Evolutionary conservation across 1,284 basidiomycete species (phyloP), one percentile per base, ranked within the genome.

Genomic region (Grifola frondosa): DNA sequence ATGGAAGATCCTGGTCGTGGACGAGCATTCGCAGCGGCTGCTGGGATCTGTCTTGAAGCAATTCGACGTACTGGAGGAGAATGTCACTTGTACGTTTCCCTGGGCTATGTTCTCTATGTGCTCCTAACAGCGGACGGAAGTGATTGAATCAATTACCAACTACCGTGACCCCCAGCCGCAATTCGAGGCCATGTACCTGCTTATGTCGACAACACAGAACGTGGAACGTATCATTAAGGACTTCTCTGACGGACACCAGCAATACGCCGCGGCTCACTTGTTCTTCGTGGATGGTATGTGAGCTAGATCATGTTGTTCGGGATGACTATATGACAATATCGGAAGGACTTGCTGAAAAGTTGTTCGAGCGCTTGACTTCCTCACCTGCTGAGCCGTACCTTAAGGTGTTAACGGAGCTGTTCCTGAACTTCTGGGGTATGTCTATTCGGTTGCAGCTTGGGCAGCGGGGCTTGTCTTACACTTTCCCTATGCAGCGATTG

Each of bases 1-100:
- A 77, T 99, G 96, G 96, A 99, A 99, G 79, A 88, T 96, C 58
- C 80, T 99, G 37, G 91, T 99, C 48, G 90, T 98, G 30, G 96
- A 99, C 67, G 87, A 94, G 50, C 82, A 92, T 69, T 88, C 93
- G 22, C 88, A 94, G 67, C 80, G 79, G 60, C 74, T 98, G 44
- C 70, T 99, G 42, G 80, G 87, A 47, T 82, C 87, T 2, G 92
- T 96, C 5, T 78, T 98, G 60, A 95, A 94, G 67, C 87, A 92
- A 64, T 91, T 90, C 60, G 94, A 97, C 63, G 88, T 97, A 43
- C 67, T 97, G 41, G 85, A 92, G 63, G 90, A 95, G 73, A 95
- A 94, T 72, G 91, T 97, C 36, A 95, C 93, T 35, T 78, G 93
- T 95, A 69, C 62, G 90, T 76, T 21, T 13, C 3, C 16, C 19